phyloP scores from a whole-genome alignment of 2,329 filamentous ascomycete species.

The Colletotrichum melonis region DNA sequence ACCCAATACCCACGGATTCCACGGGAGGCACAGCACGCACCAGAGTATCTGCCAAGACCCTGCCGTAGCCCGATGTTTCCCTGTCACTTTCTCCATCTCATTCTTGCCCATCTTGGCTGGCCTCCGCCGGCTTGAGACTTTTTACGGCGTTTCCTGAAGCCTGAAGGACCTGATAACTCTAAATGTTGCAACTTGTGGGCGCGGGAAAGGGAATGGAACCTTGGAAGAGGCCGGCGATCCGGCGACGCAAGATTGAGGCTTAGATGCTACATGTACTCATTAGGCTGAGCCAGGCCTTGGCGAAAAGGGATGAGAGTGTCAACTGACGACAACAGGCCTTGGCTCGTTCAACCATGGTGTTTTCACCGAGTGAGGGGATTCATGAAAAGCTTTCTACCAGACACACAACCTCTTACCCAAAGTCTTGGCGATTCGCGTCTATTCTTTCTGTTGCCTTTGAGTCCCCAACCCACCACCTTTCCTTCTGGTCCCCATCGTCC shows the following conservation, averaged over 20 bases:
- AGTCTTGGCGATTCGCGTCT: conserved; percentile 15
- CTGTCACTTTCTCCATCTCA: not conserved
- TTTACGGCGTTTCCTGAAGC: not conserved
- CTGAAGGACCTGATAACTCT: not conserved
- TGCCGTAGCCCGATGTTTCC: conserved; percentile 11
- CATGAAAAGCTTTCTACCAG: conserved; percentile 26
- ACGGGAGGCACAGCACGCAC: not conserved
- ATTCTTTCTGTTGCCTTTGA: not conserved
- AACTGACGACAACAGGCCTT: conserved; percentile 1
- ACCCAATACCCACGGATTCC: conserved; percentile 12
- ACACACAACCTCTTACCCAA: conserved; percentile 16
- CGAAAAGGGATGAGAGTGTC: not conserved
- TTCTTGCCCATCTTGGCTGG: not conserved
- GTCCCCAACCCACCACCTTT: not conserved
- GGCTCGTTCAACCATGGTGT: not conserved
- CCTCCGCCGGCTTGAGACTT: not conserved
- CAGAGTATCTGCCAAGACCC: conserved; percentile 2
- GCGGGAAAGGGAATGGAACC: not conserved
- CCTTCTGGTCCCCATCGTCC: not conserved
- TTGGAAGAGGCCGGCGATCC: conserved; percentile 7
- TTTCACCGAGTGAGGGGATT: not conserved
- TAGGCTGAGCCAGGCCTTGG: conserved; percentile 22
- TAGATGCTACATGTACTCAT: conserved; percentile 8
- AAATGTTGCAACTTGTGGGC: not conserved
- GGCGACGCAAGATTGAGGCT: conserved; percentile 25